Conservation (phyloP, 2,329 filamentous ascomycete species). For the Xylaria sp. region DNA sequence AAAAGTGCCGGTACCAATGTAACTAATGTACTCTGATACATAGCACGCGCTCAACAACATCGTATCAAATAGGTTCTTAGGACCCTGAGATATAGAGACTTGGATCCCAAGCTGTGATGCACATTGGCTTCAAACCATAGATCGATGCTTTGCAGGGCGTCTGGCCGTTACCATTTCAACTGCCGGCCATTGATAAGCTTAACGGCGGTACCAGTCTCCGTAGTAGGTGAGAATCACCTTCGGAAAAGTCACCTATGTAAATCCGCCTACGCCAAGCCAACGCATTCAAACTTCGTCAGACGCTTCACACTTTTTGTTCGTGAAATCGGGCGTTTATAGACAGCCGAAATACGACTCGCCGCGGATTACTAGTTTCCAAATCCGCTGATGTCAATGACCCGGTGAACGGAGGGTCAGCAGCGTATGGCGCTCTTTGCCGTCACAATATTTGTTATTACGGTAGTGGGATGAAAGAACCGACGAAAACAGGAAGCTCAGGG, state of each 20-base stretch:
- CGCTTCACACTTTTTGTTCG: not conserved
- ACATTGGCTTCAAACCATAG: slow-evolving; percentile 3
- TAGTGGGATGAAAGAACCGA: not conserved
- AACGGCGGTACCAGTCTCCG: slow-evolving; percentile 27
- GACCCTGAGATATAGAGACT: slow-evolving; percentile 18
- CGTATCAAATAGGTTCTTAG: slow-evolving; percentile 12
- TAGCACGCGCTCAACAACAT: slow-evolving; percentile 13
- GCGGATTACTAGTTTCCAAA: slow-evolving; percentile 1
- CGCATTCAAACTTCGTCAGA: slow-evolving; percentile 4
- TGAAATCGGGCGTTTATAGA: slow-evolving; percentile 15
- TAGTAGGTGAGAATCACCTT: slow-evolving; percentile 19
- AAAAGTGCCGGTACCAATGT: slow-evolving; percentile 15
- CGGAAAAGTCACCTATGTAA: slow-evolving; percentile 7
- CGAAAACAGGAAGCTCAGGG: not conserved
- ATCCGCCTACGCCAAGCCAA: slow-evolving; percentile 19
- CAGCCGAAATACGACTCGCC: slow-evolving; percentile 12
- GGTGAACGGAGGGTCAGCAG: not conserved
- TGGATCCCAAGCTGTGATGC: slow-evolving; percentile 7
- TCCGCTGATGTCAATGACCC: not conserved
- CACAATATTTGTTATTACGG: not conserved
- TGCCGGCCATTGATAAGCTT: slow-evolving; percentile 28
- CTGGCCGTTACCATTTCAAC: slow-evolving; percentile 20
- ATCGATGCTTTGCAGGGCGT: slow-evolving; percentile 3
- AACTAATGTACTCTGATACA: slow-evolving; percentile 14
- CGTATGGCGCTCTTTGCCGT: not conserved